Evolutionary conservation across 805 yeast species (phyloP), one percentile per base, ranked within the genome.

Genomic region (Lachancea sp.): DNA sequence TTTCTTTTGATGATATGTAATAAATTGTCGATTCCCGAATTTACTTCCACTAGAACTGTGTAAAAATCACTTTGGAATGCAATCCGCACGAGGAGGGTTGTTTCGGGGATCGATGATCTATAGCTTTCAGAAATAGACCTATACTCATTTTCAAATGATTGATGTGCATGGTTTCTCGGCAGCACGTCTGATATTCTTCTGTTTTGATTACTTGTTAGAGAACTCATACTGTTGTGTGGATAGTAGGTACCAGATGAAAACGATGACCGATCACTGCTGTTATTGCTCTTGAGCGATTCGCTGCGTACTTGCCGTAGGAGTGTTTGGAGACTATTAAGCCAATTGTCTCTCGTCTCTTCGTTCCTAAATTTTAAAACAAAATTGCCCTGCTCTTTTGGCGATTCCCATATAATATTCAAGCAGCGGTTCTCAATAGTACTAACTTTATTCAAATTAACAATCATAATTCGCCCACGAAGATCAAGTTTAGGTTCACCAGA

Each of bases 331-430:
- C 87, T 75, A 2, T 67, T 58, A 43, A 77, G 86, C 97, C 97
- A 92, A 59, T 82, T 90, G 43, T 72, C 74, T 48, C 94, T 71
- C 13, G 72, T 70, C 59, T 92, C 97, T 54, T 89, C 97, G 38
- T 82, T 82, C 45, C 82, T 74, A 62, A 87, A 87, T 42, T 85
- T 74, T 56, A 92, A 71, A 13, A 87, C 76, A 51, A 92, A 88
- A 15, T 85, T 78, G 11, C 96, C 96, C 21, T 84, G 79, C 49
- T 89, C 97, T 52, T 78, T 80, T 38, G 81, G 78, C 7, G 95
- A 92, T n/a, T 80, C 77, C 92, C 92, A 84, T 12, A 84, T 74
- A 8, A 83, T 73, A 26, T 80, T 74, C 49, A 83, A 64, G 11
- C 75, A 73, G 54, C 79, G 77, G 5, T 80, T 79, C n/a, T 47